A percentile compares a stretch with the other conserved stretches of the same genome.
Evolutionary conservation across 106 monocot genomes (phyloP).

Genomic region (Dendrobium chrysotoxum): DNA sequence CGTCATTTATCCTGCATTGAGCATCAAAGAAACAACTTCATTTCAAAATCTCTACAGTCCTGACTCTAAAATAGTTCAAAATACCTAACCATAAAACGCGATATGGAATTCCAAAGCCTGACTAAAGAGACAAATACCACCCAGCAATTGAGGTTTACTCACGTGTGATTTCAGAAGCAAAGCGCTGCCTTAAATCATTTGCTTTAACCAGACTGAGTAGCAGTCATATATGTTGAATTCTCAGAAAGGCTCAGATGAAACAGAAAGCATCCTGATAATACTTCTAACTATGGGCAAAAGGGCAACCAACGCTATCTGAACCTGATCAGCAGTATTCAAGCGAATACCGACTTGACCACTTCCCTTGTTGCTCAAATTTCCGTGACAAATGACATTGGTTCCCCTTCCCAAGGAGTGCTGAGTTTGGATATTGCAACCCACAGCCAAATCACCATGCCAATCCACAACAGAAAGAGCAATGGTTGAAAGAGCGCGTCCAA

Average conservation of each 20-base stretch:
- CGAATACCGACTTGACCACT: slow-evolving; percentile 82
- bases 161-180: neutral
- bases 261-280: slow-evolving; percentile 36
- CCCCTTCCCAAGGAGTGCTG: slow-evolving; percentile 77
- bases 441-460: slow-evolving; percentile 89
- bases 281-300: slow-evolving; percentile 60
- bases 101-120: neutral
- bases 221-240: neutral
- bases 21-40: neutral
- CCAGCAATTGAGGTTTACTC: slow-evolving; percentile 8
- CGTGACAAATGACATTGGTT: slow-evolving; percentile 54
- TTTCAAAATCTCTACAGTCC: neutral
- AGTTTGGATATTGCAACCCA: slow-evolving; percentile 73
- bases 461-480: slow-evolving; percentile 82
- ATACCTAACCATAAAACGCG: too few species aligned
- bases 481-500: slow-evolving; percentile 52
- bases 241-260: slow-evolving; percentile 24
- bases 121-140: neutral
- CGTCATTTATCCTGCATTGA: neutral
- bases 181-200: neutral
- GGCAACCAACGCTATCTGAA: slow-evolving; percentile 67
- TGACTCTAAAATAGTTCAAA: neutral
- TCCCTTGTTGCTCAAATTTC: slow-evolving; percentile 74
- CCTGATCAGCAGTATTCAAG: slow-evolving; percentile 77
- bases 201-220: neutral